Percentiles rank a stretch among this genome's conserved stretches.
These are phyloP conservation scores for Isoetes engelmannii DNA, from an alignment of 83 land plant genomes.

Conservation along the genomic window DNA sequence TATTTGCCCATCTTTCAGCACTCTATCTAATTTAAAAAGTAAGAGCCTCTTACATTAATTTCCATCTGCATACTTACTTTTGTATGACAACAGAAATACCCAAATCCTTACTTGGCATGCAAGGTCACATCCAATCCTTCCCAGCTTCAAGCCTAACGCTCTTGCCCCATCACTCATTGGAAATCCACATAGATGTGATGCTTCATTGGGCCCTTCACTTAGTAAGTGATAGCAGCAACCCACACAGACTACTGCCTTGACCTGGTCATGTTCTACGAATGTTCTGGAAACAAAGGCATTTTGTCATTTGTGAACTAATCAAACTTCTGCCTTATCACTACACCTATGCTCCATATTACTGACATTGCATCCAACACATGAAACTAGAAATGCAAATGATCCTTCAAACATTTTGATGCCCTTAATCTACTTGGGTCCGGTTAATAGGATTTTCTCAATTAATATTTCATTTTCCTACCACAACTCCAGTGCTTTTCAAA, in stretches of 20 bases:
- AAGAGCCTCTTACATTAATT: background rate
- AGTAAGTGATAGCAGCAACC: constrained; percentile 87
- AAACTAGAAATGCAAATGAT: too few species aligned
- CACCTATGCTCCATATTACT: too few species aligned
- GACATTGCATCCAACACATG: too few species aligned
- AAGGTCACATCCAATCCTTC: constrained; percentile 75
- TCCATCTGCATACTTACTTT: background rate
- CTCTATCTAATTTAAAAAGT: constrained; percentile 43
- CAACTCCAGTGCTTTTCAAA: too few species aligned
- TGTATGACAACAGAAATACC: background rate
- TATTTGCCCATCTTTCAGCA: constrained; percentile 83
- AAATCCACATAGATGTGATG: constrained; percentile 37
- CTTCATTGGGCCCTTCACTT: constrained; percentile 34
- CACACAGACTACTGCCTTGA: constrained; percentile 58
- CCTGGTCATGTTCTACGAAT: constrained; percentile 29
- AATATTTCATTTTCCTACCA: too few species aligned
- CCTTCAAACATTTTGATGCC: too few species aligned
- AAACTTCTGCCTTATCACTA: too few species aligned
- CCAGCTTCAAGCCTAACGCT: constrained; percentile 36
- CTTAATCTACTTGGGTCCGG: too few species aligned
- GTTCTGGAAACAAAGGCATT: too few species aligned
- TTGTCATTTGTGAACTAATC: too few species aligned
- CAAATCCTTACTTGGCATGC: constrained; percentile 64
- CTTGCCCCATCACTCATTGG: constrained; percentile 61
- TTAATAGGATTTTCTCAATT: too few species aligned